Percentiles rank a stretch among this genome's conserved stretches.
Evolutionary conservation across 2,329 filamentous ascomycete genomes (phyloP).

Genomic region (Cadophora luteo-olivacea): DNA sequence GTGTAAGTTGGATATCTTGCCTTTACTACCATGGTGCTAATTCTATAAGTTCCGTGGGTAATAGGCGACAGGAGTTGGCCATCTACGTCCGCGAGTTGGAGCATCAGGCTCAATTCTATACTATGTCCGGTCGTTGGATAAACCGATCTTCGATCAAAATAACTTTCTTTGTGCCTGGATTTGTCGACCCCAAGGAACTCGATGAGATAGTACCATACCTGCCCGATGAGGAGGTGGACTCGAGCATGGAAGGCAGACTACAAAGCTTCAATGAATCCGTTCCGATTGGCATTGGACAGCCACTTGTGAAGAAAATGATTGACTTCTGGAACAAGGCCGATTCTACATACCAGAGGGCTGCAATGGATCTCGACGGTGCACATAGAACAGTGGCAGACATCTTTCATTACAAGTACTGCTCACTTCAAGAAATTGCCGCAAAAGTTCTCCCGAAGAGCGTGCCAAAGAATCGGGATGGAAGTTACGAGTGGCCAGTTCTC

Average conservation of each 20-base stretch:
- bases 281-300: conserved; percentile 52
- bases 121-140: conserved; percentile 56
- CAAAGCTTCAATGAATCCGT: conserved; percentile 49
- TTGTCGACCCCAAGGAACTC: conserved; percentile 50
- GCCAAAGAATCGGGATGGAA: conserved; percentile 40
- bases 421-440: conserved; percentile 53
- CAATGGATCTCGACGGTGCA: conserved; percentile 54
- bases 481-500: conserved; percentile 56
- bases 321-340: conserved; percentile 52
- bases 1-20: conserved; percentile 31
- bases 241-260: conserved; percentile 46
- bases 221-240: conserved; percentile 47
- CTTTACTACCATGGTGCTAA: conserved; percentile 24
- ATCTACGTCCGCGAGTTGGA: conserved; percentile 54
- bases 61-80: conserved; percentile 47
- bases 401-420: conserved; percentile 49
- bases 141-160: conserved; percentile 43
- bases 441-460: conserved; percentile 45
- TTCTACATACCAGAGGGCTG: conserved; percentile 53
- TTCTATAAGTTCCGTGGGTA: conserved; percentile 28
- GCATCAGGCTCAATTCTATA: conserved; percentile 53
- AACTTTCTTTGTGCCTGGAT: conserved; percentile 54
- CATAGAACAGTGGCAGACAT: conserved; percentile 53
- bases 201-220: conserved; percentile 53
- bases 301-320: conserved; percentile 51